phyloP scores from a whole-genome alignment of 768 basidiomycete species.

The Cystofilobasidium ferigula region DNA sequence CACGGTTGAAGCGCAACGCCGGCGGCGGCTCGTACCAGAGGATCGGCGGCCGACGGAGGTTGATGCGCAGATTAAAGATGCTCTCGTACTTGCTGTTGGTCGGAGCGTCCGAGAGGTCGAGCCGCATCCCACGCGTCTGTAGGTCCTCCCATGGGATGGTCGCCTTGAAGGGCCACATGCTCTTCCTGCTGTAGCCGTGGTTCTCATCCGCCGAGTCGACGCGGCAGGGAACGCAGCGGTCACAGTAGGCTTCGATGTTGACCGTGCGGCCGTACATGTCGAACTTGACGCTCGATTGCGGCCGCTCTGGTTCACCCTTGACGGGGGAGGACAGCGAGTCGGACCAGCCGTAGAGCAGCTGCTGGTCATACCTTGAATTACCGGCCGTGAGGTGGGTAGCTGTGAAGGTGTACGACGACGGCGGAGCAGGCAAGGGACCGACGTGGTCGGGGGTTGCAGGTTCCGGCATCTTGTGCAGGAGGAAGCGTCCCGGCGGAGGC shows the following conservation, averaged over 20 bases:
- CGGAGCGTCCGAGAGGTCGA: not conserved
- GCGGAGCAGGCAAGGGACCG: not conserved
- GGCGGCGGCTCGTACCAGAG: not conserved
- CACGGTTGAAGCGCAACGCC: not conserved
- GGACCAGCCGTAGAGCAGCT: constrained; percentile 11
- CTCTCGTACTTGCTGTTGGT: not conserved
- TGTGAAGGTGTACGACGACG: not conserved
- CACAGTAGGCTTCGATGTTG: constrained; percentile 9
- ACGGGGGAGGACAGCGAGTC: not conserved
- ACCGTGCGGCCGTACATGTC: not conserved
- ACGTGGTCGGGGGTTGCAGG: not conserved
- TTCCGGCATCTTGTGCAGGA: too few species aligned
- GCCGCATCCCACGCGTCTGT: constrained; percentile 9
- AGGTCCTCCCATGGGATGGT: constrained; percentile 16
- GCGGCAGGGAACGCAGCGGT: not conserved
- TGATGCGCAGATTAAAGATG: constrained; percentile 8
- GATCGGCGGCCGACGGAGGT: constrained; percentile 5
- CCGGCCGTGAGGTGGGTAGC: constrained; percentile 9
- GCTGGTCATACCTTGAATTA: not conserved
- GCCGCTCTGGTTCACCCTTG: not conserved
- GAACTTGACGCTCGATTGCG: constrained; percentile 6
- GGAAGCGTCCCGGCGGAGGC: too few species aligned
- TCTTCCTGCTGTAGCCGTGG: not conserved
- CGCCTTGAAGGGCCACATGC: constrained; percentile 2
- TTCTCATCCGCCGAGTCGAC: not conserved